These are phyloP conservation scores for Pachysandra terminalis DNA, from an alignment of 164 flowering plant species.

Conservation along the genomic window DNA sequence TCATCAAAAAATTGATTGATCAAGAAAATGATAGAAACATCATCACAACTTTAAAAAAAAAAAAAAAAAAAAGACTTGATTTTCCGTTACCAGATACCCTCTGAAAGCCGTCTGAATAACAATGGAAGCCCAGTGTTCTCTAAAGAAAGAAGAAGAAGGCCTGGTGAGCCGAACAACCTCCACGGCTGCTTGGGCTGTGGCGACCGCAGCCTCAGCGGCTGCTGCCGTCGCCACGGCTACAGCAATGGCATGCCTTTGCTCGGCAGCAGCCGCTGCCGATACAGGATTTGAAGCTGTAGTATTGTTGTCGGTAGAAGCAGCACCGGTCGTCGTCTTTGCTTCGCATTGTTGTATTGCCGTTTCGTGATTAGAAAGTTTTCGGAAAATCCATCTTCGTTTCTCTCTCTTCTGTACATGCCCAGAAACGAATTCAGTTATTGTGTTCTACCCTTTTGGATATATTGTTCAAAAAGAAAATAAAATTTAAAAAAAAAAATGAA, in stretches of 20 bases:
- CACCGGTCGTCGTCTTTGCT: constrained; percentile 7
- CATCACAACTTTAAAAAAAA: background rate
- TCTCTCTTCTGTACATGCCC: constrained; percentile 51
- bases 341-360: constrained; percentile 27
- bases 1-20: background rate
- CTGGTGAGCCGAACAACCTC: constrained; percentile 48
- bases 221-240: constrained; percentile 62
- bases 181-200: constrained; percentile 66
- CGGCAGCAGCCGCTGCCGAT: constrained; percentile 25
- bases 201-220: constrained; percentile 65
- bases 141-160: constrained; percentile 31
- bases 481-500: constrained; percentile 1
- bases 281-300: background rate
- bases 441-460: background rate
- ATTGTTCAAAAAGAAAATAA: background rate
- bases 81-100: constrained; percentile 65
- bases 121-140: constrained; percentile 49
- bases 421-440: background rate
- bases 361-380: constrained; percentile 38
- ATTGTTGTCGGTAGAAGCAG: background rate
- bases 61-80: too few relatives aligned
- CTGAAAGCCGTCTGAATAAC: constrained; percentile 77
- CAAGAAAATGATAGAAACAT: background rate
- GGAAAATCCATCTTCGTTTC: constrained; percentile 65
- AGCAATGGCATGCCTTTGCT: constrained; percentile 50